Base-by-base conservation (phyloP, 495 filamentous ascomycete genomes). In the Rhizodiscina lignyota region DNA sequence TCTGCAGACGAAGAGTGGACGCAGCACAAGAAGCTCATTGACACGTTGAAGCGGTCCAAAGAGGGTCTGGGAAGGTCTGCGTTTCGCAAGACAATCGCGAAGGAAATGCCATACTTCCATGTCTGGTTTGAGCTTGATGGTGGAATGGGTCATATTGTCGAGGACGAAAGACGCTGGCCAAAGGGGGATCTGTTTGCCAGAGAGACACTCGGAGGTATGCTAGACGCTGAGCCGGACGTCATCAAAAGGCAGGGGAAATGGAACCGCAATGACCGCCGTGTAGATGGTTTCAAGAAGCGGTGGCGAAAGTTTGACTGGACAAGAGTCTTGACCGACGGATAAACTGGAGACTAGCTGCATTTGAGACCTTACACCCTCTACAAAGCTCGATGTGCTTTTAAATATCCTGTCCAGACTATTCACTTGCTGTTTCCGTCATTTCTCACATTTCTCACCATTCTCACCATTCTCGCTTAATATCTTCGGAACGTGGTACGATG, bases 41-140 rank as follows among this genome's bases (percentile, higher is more conserved):
- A 94, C 51, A 96, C 89, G 0, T 71, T 80, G 30, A 72, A 73
- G 48, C 66, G 78, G 3, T 39, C 66, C 73, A 34, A 75, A 5
- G 48, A 16, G 18, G 52, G 83, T 1, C 48, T 82, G 23, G 91
- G 91, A 0, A 79, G 81, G 52, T 51, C 63, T 38, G 85, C 89
- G 30, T 96, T 97, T 56, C 70, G 89, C 2, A 64, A 74, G 31
- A 76, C 70, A 2, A 56, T 97, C 21, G 83, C 77, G 18, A 94
- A 92, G 62, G 89, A 97, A 60, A 92, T 93, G 85, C 89, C 89
- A 18, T 97, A 97, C 52, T 96, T 97, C 55, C 89, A 97, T 41
- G 35, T 35, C 12, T 97, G 85, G 85, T 94, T 96, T 51, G 70
- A 74, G 40, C 56, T 97, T 4, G 83, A 96, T 51, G 91, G 91